A percentile compares a stretch with the other conserved stretches of the same genome.
These are phyloP conservation scores for Mycena galericulata DNA, from an alignment of 768 basidiomycete species.

Conservation along the genomic window DNA sequence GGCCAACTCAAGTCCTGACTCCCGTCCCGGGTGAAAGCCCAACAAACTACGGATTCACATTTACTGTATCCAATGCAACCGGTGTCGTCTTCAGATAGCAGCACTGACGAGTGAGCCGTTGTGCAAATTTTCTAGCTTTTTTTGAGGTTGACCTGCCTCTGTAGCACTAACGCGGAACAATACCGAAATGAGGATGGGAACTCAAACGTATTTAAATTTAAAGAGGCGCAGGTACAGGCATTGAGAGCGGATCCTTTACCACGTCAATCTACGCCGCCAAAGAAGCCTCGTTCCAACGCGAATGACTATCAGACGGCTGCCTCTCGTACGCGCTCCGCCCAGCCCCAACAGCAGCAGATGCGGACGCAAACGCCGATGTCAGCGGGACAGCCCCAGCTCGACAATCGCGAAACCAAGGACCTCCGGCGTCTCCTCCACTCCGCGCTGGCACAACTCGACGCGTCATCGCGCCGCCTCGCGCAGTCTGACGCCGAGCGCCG, in stretches of 20 bases:
- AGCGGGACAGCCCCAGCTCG: conserved; percentile 12
- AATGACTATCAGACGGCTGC: neutral
- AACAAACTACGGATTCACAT: neutral
- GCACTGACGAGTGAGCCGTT: conserved; percentile 29
- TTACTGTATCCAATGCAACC: neutral
- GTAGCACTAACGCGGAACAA: conserved; percentile 17
- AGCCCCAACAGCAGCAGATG: too few relatives aligned
- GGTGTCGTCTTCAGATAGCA: conserved; percentile 27
- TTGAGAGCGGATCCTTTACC: neutral
- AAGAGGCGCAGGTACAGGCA: conserved; percentile 25
- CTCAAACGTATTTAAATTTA: conserved; percentile 10
- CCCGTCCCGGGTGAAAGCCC: neutral
- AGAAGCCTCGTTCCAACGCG: conserved; percentile 8
- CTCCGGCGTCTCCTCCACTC: conserved; percentile 3
- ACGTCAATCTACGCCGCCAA: neutral
- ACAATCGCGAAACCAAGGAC: conserved; percentile 9
- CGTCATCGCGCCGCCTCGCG: conserved; percentile 11
- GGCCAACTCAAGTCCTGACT: neutral
- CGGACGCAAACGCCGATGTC: conserved; percentile 12
- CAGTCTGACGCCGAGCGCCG: conserved; percentile 18
- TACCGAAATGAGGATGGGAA: conserved; percentile 1
- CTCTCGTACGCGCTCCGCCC: conserved; percentile 10
- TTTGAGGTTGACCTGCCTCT: neutral
- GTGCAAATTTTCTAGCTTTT: neutral
- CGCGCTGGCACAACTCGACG: conserved; percentile 23